Percentiles rank a stretch among this genome's conserved stretches.
phyloP scores from a whole-genome alignment of 306 rosid species.

The Trichosanthes cucumerina region DNA sequence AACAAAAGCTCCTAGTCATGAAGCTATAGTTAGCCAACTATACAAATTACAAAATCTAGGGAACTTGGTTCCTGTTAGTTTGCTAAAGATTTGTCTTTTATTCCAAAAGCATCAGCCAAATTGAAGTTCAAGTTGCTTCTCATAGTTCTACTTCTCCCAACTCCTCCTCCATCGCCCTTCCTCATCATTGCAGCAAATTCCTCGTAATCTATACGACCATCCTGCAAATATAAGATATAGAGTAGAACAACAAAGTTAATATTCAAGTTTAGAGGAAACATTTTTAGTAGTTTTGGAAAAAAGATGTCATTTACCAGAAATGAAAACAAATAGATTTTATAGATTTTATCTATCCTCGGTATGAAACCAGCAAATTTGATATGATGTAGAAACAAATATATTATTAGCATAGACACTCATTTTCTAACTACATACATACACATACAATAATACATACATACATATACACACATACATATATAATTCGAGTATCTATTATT shows the following conservation, averaged over 20 bases:
- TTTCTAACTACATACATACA: too few species aligned
- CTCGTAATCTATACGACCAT: slow-evolving; percentile 73
- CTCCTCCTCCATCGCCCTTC: slow-evolving; percentile 40
- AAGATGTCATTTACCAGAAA: neutral
- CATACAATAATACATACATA: too few species aligned
- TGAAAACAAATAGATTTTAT: neutral
- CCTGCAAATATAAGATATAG: slow-evolving; percentile 26
- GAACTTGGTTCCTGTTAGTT: neutral
- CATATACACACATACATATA: too few species aligned
- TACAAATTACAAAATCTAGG: slow-evolving; percentile 2
- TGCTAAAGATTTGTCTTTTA: slow-evolving; percentile 24
- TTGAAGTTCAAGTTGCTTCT: slow-evolving; percentile 59
- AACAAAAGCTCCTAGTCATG: neutral
- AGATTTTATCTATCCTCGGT: too few species aligned
- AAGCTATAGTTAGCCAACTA: slow-evolving; percentile 4
- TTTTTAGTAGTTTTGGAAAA: neutral
- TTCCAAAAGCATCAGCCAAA: slow-evolving; percentile 68
- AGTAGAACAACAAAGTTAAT: neutral
- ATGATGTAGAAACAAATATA: neutral
- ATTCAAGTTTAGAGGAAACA: neutral
- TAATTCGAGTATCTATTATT: too few species aligned
- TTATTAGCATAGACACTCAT: neutral
- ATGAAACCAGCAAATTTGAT: too few species aligned
- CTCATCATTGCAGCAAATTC: slow-evolving; percentile 94
- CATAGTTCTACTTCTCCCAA: slow-evolving; percentile 57